Conservation (phyloP, 306 rosid genomes). For the Fragaria ananassa region DNA sequence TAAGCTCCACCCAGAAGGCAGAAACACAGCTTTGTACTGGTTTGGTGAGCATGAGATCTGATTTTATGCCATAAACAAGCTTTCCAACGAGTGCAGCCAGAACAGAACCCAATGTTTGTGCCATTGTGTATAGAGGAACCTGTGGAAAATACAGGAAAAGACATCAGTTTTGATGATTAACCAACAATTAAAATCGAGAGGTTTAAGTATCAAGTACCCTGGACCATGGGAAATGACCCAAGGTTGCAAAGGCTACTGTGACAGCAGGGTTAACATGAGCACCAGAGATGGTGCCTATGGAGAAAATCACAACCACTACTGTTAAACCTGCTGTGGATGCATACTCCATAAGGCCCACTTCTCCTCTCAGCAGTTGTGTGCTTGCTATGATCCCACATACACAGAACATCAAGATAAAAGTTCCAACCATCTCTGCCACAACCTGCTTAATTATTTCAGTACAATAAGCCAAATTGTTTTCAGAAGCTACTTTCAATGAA, state of each 20-base stretch:
- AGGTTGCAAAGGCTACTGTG: constrained; percentile 75
- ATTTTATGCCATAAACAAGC: constrained; percentile 51
- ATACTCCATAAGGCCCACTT: constrained; percentile 68
- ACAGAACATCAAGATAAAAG: constrained; percentile 69
- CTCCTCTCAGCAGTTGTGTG: constrained; percentile 45
- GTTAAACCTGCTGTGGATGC: constrained; percentile 82
- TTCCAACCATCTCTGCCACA: constrained; percentile 77
- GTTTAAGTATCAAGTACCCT: constrained; percentile 37
- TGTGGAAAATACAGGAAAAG: constrained; percentile 16
- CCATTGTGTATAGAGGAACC: constrained; percentile 63
- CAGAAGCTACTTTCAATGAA: not conserved
- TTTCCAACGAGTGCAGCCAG: constrained; percentile 59
- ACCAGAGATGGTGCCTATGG: constrained; percentile 67
- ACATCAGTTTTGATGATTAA: constrained; percentile 1
- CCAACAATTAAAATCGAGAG: not conserved
- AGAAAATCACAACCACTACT: constrained; percentile 65
- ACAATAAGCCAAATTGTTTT: not conserved
- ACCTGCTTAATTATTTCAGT: constrained; percentile 36
- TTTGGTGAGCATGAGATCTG: constrained; percentile 53
- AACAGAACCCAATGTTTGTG: constrained; percentile 67
- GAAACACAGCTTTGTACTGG: constrained; percentile 57
- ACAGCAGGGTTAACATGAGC: constrained; percentile 90
- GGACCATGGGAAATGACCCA: constrained; percentile 78
- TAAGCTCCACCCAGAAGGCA: constrained; percentile 76
- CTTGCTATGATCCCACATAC: constrained; percentile 65